Base-by-base conservation (phyloP, 208 protist genomes). In the Crithidia bombi region DNA sequence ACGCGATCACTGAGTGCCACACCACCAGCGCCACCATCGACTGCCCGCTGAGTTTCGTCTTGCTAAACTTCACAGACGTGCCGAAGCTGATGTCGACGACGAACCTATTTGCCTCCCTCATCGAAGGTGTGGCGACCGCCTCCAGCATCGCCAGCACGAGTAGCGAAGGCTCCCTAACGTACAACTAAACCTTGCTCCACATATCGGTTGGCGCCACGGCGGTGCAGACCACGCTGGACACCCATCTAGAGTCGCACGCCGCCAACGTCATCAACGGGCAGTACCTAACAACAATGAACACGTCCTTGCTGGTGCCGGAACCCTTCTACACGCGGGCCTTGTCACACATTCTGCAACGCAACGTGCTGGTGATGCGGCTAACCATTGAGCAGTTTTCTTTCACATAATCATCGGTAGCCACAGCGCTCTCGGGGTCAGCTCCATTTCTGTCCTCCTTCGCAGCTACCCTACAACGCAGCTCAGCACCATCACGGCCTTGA, bases 321-420 rank as follows among this genome's bases (percentile, higher is more conserved):
- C 75, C 74, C 21, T 57, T 82, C 30, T 73, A 54, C 56, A 5
- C 32, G 3, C 50, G 33, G 39, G 39, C 78, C 9, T 11, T 38
- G 12, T 43, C 54, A 30, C 54, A 51, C 64, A 33, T 50, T 26
- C 41, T 41, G 26, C 10, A 50, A 17, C 39, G 41, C 15, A 72
- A 76, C 51, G 47, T 78, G 15, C 66, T 85, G 47, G 33, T 50
- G 7, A 47, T 59, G 54, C 21, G 54, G 59, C 82, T 80, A 5
- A 91, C 82, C 25, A 15, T 82, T 21, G 76, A 87, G 55, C 85
- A 88, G 82, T 52, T 86, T 52, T 86, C 57, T 46, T 88, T 26
- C 88, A 73, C 63, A 55, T 86, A 0, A n/a, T 83, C 26, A 28
- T 44, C 35, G 54, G 35, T 1, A 59, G n/a, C 54, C 44, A 28